Evolutionary conservation across 225 moss, liverwort and hornwort species (phyloP).

Genomic region (Polytrichum formosum): DNA sequence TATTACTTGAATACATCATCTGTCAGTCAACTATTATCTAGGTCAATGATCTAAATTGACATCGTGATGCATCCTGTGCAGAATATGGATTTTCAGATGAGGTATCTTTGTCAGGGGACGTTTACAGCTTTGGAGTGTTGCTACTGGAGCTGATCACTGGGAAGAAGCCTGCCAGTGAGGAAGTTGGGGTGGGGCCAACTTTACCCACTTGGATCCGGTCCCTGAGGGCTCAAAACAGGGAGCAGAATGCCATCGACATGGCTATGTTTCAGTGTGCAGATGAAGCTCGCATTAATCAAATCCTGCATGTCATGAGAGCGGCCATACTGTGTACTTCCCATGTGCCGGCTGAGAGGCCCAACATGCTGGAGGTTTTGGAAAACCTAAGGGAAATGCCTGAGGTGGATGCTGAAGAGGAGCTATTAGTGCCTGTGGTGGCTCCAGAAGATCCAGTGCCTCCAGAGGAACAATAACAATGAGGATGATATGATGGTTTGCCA

Average conservation of each 20-base stretch:
- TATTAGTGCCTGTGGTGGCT: slow-evolving; percentile 24
- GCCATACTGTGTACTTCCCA: slow-evolving; percentile 44
- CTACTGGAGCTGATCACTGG: slow-evolving; percentile 51
- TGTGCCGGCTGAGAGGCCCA: slow-evolving; percentile 39
- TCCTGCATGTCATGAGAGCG: slow-evolving; percentile 40
- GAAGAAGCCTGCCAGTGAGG: slow-evolving; percentile 42
- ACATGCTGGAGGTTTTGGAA: slow-evolving; percentile 41
- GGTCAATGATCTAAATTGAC: too few relatives aligned
- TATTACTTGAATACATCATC: too few relatives aligned
- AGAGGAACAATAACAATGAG: slow-evolving; percentile 8
- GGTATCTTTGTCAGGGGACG: slow-evolving; percentile 36
- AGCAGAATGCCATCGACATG: slow-evolving; percentile 45
- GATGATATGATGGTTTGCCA: too few relatives aligned
- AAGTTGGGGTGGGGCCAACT: slow-evolving; percentile 31
- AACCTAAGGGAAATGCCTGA: slow-evolving; percentile 45
- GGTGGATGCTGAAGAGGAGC: slow-evolving; percentile 21
- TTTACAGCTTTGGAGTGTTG: slow-evolving; percentile 58
- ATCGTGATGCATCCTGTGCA: not conserved
- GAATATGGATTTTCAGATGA: slow-evolving; percentile 45
- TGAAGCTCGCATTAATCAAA: slow-evolving; percentile 36
- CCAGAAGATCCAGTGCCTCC: slow-evolving; percentile 15
- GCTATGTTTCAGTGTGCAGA: slow-evolving; percentile 32
- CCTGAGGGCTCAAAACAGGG: slow-evolving; percentile 26
- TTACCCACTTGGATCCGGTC: slow-evolving; percentile 49
- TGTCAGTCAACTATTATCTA: too few relatives aligned